Base-by-base conservation (phyloP, 2,329 filamentous ascomycete species). In the Stylonectria norvegica region DNA sequence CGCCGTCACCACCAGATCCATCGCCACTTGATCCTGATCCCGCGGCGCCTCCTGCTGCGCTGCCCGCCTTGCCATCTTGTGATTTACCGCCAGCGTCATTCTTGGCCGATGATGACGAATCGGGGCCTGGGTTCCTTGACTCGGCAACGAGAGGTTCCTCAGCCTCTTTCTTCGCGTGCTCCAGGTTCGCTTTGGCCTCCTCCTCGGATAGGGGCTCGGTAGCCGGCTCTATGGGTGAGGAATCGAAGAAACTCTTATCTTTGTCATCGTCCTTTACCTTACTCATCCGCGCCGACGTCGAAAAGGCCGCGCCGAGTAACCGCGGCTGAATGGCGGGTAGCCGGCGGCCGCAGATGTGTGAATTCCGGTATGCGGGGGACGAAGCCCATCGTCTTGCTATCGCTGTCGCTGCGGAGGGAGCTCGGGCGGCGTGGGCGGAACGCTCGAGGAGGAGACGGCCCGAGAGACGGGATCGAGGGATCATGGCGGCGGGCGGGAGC, bases 1-100 rank as follows among this genome's bases (percentile, higher is more conserved):
- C 80, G 17, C 83, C 77, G 53, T 83, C 81, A 27, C 78, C 61
- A 5, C 61, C 72, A 3, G 72, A 66, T 8, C 78, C 76, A 50
- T 85, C 81, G 39, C 73, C 74, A 12, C 74, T 69, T 29, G 64
- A 58, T 3, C 51, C 58, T 43, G 63, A 72, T 50, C 70, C 68
- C 14, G 50, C 41, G 15, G 67, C 62, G 30, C 75, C 74, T 29
- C 76, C 77, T 34, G 81, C 76, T 34, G 81, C 72, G 54, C 78
- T 79, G 12, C 61, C 64, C 6, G 70, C 71, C 55, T 78, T 81
- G 36, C 71, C 75, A 57, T 85, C 80, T 62, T 56, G 62, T 3
- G 55, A 46, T 42, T 66, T 52, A 25, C 29, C 54, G 36, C 42
- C 64, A 49, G 57, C 65, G 33, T 68, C 68, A 22, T 65, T 64